These are phyloP conservation scores for Noccaea caerulescens DNA, from an alignment of 345 rosid species.

Conservation along the genomic window DNA sequence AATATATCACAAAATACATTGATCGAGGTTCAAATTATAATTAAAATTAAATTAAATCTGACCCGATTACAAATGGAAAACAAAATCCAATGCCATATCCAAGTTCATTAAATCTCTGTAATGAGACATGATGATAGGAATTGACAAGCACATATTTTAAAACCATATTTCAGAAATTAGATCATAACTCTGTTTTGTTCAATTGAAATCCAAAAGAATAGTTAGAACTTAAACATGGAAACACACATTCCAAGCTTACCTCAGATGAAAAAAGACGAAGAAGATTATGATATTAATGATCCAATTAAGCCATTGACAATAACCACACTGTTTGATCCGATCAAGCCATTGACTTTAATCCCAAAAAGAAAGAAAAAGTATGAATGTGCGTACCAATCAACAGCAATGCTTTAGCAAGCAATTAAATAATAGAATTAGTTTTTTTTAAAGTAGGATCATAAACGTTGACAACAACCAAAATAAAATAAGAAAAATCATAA, in stretches of 20 bases:
- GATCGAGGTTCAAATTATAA: too few species aligned
- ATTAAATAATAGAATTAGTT: constrained; percentile 4
- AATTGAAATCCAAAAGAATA: background rate
- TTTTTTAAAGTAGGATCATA: too few species aligned
- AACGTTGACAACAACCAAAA: background rate
- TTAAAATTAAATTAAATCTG: too few species aligned
- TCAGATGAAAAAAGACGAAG: background rate
- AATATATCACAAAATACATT: too few species aligned
- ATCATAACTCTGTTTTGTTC: background rate
- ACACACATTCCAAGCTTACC: background rate
- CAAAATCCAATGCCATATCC: background rate
- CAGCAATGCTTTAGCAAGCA: background rate
- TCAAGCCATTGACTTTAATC: constrained; percentile 12
- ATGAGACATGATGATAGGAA: background rate
- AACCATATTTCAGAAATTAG: background rate
- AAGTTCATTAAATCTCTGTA: background rate
- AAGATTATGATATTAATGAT: background rate
- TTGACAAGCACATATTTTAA: background rate
- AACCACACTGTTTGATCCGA: background rate
- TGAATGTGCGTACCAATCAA: constrained; percentile 14
- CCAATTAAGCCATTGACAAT: constrained; percentile 1
- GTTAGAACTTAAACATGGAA: background rate
- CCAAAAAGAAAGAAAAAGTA: background rate
- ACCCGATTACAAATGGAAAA: too few species aligned
- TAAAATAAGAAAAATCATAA: too few species aligned